A percentile compares a stretch with the other conserved stretches of the same genome.
Evolutionary conservation across 2,329 filamentous ascomycete genomes (phyloP).

Genomic region (Fusarium odoratissimum): DNA sequence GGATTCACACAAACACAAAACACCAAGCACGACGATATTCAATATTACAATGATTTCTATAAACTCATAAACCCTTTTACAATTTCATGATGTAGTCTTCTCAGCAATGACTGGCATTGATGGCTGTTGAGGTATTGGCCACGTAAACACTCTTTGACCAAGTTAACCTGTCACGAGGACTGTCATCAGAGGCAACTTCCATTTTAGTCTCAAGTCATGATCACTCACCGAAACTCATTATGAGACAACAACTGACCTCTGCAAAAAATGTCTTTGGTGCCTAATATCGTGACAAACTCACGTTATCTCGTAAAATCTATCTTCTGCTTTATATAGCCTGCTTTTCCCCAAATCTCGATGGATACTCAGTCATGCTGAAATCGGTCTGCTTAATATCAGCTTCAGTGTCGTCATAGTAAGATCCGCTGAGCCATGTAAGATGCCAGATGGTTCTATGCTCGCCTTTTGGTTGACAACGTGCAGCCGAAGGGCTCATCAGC

Average conservation of each 20-base stretch:
- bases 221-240: slow-evolving; percentile 20
- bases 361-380: slow-evolving; percentile 27
- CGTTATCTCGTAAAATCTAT: slow-evolving; percentile 19
- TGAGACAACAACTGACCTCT: slow-evolving; percentile 26
- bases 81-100: neutral
- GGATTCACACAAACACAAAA: slow-evolving; percentile 12
- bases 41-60: neutral
- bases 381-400: slow-evolving; percentile 4
- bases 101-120: neutral
- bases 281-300: slow-evolving; percentile 38
- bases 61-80: neutral
- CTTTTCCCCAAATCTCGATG: slow-evolving; percentile 10
- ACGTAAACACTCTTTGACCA: neutral
- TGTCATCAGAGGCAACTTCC: slow-evolving; percentile 1
- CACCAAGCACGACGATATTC: neutral
- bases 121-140: neutral
- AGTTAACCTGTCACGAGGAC: neutral
- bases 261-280: slow-evolving; percentile 24
- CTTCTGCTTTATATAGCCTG: slow-evolving; percentile 18
- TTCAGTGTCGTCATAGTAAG: slow-evolving; percentile 37
- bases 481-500: slow-evolving; percentile 18
- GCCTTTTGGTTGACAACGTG: slow-evolving; percentile 26
- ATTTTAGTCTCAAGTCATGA: slow-evolving; percentile 5
- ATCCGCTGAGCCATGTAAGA: slow-evolving; percentile 26
- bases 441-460: slow-evolving; percentile 3